A percentile compares a stretch with the other conserved stretches of the same genome.
These are phyloP conservation scores for Cronartium quercuum DNA, from an alignment of 1,284 basidiomycete species.

Conservation along the genomic window DNA sequence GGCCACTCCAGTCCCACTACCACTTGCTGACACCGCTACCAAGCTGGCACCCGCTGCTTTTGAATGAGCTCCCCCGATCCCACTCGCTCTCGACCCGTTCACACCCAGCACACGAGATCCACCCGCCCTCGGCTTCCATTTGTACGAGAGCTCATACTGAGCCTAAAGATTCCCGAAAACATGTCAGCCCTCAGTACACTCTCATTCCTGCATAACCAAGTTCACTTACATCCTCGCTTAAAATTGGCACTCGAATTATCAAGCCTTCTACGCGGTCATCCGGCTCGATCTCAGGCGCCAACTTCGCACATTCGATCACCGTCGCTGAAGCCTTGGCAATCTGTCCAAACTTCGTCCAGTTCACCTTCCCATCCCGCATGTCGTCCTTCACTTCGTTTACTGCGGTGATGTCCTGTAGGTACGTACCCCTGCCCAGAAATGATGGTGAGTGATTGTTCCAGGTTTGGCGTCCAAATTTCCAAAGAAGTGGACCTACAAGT, in stretches of 20 bases:
- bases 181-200: background rate
- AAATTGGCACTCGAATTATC: slow-evolving; percentile 40
- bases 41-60: background rate
- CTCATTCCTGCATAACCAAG: background rate
- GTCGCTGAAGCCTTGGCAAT: slow-evolving; percentile 44
- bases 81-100: background rate
- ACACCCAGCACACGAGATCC: background rate
- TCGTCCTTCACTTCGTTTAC: slow-evolving; percentile 46
- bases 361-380: slow-evolving; percentile 46
- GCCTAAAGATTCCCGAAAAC: background rate
- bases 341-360: slow-evolving; percentile 47
- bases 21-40: background rate
- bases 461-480: background rate
- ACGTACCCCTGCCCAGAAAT: slow-evolving; percentile 43
- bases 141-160: slow-evolving; percentile 33
- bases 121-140: slow-evolving; percentile 18
- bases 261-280: slow-evolving; percentile 41
- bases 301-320: slow-evolving; percentile 43
- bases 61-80: background rate
- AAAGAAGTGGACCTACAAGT: slow-evolving; percentile 43
- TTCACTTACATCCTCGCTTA: slow-evolving; percentile 28
- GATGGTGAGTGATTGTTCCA: background rate
- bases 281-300: slow-evolving; percentile 41
- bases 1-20: background rate
- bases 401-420: slow-evolving; percentile 47